Conservation (phyloP, 352 stramenopile genomes). For the Thalassiosira exigua region DNA sequence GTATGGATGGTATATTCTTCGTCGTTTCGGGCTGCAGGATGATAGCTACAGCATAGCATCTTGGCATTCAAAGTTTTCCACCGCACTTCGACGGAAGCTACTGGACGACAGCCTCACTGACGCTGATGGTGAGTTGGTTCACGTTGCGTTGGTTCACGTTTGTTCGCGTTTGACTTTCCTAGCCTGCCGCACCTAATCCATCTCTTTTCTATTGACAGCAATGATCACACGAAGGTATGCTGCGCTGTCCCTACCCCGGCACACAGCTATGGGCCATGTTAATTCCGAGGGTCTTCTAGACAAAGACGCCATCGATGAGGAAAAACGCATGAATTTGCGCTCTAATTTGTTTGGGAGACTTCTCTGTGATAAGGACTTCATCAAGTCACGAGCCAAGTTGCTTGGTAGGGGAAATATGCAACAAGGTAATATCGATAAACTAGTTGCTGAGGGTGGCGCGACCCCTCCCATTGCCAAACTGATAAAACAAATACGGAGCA, state of each 20-base stretch:
- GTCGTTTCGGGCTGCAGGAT: constrained; percentile 39
- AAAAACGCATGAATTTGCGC: background rate
- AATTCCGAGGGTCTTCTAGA: constrained; percentile 25
- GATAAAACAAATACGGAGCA: constrained; percentile 33
- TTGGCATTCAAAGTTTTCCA: constrained; percentile 58
- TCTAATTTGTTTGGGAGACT: constrained; percentile 47
- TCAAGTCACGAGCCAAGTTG: constrained; percentile 41
- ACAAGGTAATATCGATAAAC: constrained; percentile 19
- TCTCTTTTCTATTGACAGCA: constrained; percentile 17
- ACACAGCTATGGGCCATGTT: constrained; percentile 39
- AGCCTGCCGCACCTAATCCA: background rate
- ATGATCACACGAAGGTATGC: constrained; percentile 51
- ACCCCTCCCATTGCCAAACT: constrained; percentile 25
- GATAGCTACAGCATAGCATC: constrained; percentile 24
- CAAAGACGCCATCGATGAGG: constrained; percentile 9
- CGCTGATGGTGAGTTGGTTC: constrained; percentile 38
- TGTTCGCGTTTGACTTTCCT: background rate
- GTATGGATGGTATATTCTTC: constrained; percentile 57
- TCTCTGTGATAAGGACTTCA: constrained; percentile 47
- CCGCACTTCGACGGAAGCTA: constrained; percentile 29
- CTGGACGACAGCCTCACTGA: constrained; percentile 33
- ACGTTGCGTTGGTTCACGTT: constrained; percentile 19
- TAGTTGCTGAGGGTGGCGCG: constrained; percentile 8
- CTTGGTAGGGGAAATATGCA: constrained; percentile 41
- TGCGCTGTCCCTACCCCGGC: constrained; percentile 44